Evolutionary conservation across 129 eudicot species (phyloP), one percentile per base, ranked within the genome.

Genomic region (Ambrosia artemisiifolia): DNA sequence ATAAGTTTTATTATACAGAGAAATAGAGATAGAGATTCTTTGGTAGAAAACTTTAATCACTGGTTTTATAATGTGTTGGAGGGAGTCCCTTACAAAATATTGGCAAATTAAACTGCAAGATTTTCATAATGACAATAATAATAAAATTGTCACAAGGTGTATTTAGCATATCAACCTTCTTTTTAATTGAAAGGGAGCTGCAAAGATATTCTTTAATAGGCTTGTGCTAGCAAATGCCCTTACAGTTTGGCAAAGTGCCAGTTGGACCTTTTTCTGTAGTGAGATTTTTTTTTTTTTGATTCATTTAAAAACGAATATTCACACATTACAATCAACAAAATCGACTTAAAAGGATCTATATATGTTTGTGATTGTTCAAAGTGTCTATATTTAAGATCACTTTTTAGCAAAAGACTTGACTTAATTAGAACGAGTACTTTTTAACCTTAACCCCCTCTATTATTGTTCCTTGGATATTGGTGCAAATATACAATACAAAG

Each of bases 361-460:
- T 66, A 66, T 19, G 10, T 44, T 53, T 49, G 33, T 33, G 36
- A 17, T 1, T 5, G 16, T 28, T 63, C 35, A 7, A 63, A 61
- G 42, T 19, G 63, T 14, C 34, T 47, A 55, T 14, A 47, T 28
- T 34, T 14, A 40, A 61, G 20, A 72, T 40, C 49, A 7, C 57
- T 43, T 43, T 64, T 40, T 40, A 0, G 5, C 11, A 19, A 63
- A 64, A 49, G 62, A 34, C 24, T 24, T 24, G n/a, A 12, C 66
- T 57, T 56, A 19, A 34, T 16, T 16, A 33, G 56, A 48, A 55
- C 34, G 6, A 42, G 35, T 40, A 40, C 36, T 54, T 70, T 18
- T 55, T 36, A 70, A 48, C 24, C 19, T 14, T 40, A 71, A 57
- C 75, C 28, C 28, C 67, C 4, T 60, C 46, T 60, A 71, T 38